These are phyloP conservation scores for Aspergillus indologenus DNA, from an alignment of 495 filamentous ascomycete species.

Conservation along the genomic window DNA sequence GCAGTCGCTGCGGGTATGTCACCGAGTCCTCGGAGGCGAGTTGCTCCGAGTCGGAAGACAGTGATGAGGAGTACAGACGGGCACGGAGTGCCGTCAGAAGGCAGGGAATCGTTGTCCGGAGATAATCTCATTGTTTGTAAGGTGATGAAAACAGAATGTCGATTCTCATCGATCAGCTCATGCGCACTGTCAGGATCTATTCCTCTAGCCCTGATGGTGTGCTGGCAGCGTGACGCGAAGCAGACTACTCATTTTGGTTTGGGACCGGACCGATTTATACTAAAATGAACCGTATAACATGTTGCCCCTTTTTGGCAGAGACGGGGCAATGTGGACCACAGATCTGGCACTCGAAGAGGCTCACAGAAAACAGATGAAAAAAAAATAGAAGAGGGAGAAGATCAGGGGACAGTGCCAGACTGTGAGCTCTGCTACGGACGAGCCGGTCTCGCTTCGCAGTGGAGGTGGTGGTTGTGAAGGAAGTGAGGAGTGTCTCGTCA, in stretches of 20 bases:
- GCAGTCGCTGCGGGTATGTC: constrained; percentile 75
- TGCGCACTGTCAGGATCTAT: neutral
- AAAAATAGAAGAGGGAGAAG: constrained; percentile 26
- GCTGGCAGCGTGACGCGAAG: neutral
- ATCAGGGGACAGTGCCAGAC: constrained; percentile 11
- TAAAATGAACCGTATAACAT: neutral
- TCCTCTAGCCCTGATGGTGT: neutral
- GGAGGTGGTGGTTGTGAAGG: neutral
- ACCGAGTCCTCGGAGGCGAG: constrained; percentile 52
- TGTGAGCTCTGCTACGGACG: constrained; percentile 12
- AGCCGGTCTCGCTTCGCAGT: constrained; percentile 24
- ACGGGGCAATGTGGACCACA: neutral
- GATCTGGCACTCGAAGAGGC: constrained; percentile 11
- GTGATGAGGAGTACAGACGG: constrained; percentile 55
- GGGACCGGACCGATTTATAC: neutral
- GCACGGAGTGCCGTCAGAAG: constrained; percentile 55
- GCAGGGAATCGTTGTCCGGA: constrained; percentile 73
- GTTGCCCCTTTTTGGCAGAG: constrained; percentile 18
- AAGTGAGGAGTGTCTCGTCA: neutral
- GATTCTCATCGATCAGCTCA: neutral
- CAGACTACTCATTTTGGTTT: neutral
- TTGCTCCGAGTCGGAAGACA: constrained; percentile 54
- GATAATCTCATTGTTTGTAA: constrained; percentile 19
- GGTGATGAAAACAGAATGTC: neutral
- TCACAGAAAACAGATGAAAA: constrained; percentile 7